Conservation (phyloP, 1,284 basidiomycete genomes). For the Leccinum huronense region DNA sequence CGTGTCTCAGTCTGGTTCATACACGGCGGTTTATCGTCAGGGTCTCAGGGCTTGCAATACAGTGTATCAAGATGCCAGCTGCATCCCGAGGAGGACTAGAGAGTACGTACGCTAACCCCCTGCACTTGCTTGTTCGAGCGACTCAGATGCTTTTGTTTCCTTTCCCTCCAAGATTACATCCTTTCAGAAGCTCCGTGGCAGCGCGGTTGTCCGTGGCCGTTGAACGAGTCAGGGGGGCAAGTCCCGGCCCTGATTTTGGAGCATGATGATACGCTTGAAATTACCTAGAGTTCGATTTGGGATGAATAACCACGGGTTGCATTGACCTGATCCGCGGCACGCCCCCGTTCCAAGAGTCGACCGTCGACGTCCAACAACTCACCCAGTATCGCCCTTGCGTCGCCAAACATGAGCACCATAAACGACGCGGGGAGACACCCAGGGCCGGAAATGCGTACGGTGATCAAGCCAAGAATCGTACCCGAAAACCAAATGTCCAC, state of each 20-base stretch:
- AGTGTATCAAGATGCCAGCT: neutral
- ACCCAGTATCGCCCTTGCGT: neutral
- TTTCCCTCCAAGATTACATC: neutral
- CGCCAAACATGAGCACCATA: neutral
- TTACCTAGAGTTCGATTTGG: neutral
- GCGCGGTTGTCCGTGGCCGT: neutral
- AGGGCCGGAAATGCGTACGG: neutral
- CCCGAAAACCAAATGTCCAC: neutral
- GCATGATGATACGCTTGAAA: too few species aligned
- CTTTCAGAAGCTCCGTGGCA: neutral
- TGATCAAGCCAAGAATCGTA: neutral
- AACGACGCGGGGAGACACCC: neutral
- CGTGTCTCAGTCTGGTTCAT: slow-evolving; percentile 10
- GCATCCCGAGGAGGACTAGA: neutral
- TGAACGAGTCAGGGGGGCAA: too few species aligned
- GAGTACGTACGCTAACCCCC: slow-evolving; percentile 16
- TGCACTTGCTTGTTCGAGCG: neutral
- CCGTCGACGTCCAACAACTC: neutral
- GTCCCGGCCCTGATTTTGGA: too few species aligned
- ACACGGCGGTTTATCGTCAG: neutral
- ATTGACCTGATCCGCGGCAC: too few species aligned
- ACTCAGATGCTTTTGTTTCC: neutral
- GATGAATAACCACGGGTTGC: neutral
- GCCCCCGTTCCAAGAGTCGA: too few species aligned
- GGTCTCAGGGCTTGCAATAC: neutral